Evolutionary conservation across 805 yeast species (phyloP), one percentile per base, ranked within the genome.

Genomic region (Wickerhamomyces subpelliculosus): DNA sequence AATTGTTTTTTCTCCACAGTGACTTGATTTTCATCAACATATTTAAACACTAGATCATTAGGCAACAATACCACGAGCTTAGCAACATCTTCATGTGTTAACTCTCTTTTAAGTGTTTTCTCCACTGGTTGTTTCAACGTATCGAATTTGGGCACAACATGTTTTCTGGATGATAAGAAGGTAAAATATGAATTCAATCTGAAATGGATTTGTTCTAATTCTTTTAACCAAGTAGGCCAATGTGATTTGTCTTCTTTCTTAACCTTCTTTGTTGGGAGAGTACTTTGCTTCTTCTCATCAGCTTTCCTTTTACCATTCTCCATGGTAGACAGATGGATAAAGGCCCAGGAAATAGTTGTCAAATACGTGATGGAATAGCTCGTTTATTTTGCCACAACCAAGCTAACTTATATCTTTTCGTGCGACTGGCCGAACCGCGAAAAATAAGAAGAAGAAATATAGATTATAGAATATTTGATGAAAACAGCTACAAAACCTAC

Each of bases 1-100:
- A 59, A 62, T 29, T 55, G 55, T 43, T 64, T 63, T 26, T 61
- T 54, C 41, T 63, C 69, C 3, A 58, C 52, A 6, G 55, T 57
- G 10, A 78, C 52, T 47, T 80, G 89, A 50, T 81, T 80, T 54
- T 82, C 87, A 55, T 89, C 96, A 32, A 83, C 78, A 55, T 84
- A 89, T 36, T 78, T 84, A 50, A 80, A 79, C 2, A 77, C 62
- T 11, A 84, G 73, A 35, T 84, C 90, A 21, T 72, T 64, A 0
- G 95, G 95, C 2, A 84, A 55, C 8, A 88, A 51, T 8, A 64
- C 70, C 32, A 68, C 73, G 24, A 89, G 68, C 40, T 70, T 67
- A 2, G 94, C 84, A 26, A 83, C 68, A 55, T 86, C 95, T 9
- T 66, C 58, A 10, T 60, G 52, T 1, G 67, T 62, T 13, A 76